A percentile compares a stretch with the other conserved stretches of the same genome.
These are phyloP conservation scores for Geoglossum cookeanum DNA, from an alignment of 2,329 filamentous ascomycete genomes.

Conservation along the genomic window DNA sequence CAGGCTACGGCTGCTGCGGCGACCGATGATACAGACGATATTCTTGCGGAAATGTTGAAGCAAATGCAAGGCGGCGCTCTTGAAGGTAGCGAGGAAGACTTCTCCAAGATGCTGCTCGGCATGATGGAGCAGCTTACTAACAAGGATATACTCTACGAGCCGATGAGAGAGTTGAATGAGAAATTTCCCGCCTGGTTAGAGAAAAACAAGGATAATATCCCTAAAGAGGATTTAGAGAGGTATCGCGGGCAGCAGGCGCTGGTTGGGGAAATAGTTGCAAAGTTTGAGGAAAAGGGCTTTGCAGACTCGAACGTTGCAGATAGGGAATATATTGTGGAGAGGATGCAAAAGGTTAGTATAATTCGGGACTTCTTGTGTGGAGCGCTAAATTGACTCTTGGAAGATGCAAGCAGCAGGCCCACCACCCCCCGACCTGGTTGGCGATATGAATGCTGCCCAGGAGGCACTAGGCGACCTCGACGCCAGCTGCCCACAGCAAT, in stretches of 20 bases:
- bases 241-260: conserved; percentile 66
- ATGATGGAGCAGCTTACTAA: conserved; percentile 99
- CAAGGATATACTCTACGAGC: conserved; percentile 95
- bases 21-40: conserved; percentile 53
- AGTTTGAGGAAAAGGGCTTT: conserved; percentile 71
- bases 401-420: conserved; percentile 95
- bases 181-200: conserved; percentile 85
- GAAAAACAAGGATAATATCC: conserved; percentile 48
- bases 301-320: conserved; percentile 64
- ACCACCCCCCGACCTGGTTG: conserved; percentile 77
- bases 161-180: conserved; percentile 88
- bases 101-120: conserved; percentile 84
- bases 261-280: conserved; percentile 69
- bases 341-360: conserved; percentile 76
- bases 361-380: conserved; percentile 2
- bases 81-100: conserved; percentile 53
- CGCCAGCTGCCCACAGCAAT: conserved; percentile 43
- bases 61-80: conserved; percentile 51
- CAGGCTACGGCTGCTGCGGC: conserved; percentile 63
- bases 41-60: conserved; percentile 82
- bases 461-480: conserved; percentile 40
- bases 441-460: conserved; percentile 70
- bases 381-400: neutral
- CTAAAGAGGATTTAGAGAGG: conserved; percentile 51
- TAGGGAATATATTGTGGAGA: conserved; percentile 83